Base-by-base conservation (phyloP, 768 basidiomycete genomes). In the Mycena galopus region DNA sequence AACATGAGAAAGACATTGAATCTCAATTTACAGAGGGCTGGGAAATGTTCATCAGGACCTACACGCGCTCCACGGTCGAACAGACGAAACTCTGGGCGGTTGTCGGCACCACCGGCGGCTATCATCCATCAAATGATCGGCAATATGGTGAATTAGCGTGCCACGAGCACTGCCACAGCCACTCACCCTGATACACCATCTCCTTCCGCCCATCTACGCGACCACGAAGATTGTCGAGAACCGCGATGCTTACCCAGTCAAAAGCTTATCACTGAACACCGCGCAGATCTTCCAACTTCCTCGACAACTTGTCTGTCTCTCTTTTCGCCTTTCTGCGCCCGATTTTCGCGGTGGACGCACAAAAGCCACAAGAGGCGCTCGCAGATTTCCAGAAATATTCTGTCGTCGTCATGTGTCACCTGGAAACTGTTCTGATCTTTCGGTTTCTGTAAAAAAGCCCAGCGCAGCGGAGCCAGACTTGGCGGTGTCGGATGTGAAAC, bases 291-390 rank as follows among this genome's bases (percentile, higher is more conserved):
- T 57, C 55, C 17, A 16, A 21, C 27, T 19, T 33, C 29, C 33
- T 33, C 53, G 29, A 33, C 30, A n/a, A 19, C 27, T 33, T 33
- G 17, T 3, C 10, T 33, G 55, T 21, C 30, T 32, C 55, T n/a
- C 50, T 10, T 33, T 30, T 14, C 21, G 8, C 14, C n/a, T n/a
- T n/a, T n/a, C n/a, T n/a, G n/a, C 3, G 55, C 30, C 30, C 55
- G 55, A 33, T 57, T 57, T 32, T 27, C 55, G 32, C 55, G 55
- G 55, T n/a, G n/a, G n/a, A n/a, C n/a, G n/a, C n/a, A n/a, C n/a
- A 30, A 3, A 19, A 29, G 55, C 55, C 29, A 29, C 14, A 39
- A 39, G 39, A 39, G 39, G 30, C 55, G 10, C 27, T 19, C 6
- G 14, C 30, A 7, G 27, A 16, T 4, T 16, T 57, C 11, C 16